Conservation (phyloP, 345 rosid species). For the Clarkia xantiana region DNA sequence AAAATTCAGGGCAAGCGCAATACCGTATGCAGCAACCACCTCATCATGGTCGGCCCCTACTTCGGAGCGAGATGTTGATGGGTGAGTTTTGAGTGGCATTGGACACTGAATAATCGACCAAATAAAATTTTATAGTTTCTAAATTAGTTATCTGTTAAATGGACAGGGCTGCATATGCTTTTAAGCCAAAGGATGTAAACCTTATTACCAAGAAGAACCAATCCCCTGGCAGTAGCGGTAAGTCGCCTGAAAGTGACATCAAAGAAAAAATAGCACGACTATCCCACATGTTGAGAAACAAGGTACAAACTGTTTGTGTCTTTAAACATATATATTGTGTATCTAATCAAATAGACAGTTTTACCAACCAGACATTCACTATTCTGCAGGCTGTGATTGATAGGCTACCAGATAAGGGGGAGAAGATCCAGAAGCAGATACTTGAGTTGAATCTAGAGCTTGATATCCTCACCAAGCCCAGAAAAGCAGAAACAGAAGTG, state of each 20-base stretch:
- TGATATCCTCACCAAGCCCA: slow-evolving; percentile 12
- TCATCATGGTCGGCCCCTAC: slow-evolving; percentile 27
- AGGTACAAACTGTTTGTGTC: slow-evolving; percentile 28
- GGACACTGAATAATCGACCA: background rate
- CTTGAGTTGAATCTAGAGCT: slow-evolving; percentile 50
- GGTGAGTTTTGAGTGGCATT: slow-evolving; percentile 21
- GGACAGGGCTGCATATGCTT: slow-evolving; percentile 60
- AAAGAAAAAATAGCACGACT: slow-evolving; percentile 53
- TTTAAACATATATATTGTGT: no score
- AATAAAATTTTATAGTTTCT: background rate
- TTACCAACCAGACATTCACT: no score
- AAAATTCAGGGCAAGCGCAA: slow-evolving; percentile 28
- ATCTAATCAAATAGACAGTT: no score
- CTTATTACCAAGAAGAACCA: slow-evolving; percentile 25
- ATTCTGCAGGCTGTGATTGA: slow-evolving; percentile 38
- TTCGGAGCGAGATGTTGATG: slow-evolving; percentile 33
- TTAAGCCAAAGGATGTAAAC: slow-evolving; percentile 75
- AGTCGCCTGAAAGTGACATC: slow-evolving; percentile 55
- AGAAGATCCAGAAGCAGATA: slow-evolving; percentile 53
- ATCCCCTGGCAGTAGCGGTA: slow-evolving; percentile 31
- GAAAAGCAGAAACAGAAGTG: slow-evolving; percentile 25
- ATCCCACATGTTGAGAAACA: slow-evolving; percentile 32
- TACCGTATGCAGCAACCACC: slow-evolving; percentile 20
- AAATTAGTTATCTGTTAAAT: background rate
- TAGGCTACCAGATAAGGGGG: slow-evolving; percentile 72